Evolutionary conservation across 495 filamentous ascomycete genomes (phyloP), one percentile per base, ranked within the genome.

Genomic region (Tuber borchii): DNA sequence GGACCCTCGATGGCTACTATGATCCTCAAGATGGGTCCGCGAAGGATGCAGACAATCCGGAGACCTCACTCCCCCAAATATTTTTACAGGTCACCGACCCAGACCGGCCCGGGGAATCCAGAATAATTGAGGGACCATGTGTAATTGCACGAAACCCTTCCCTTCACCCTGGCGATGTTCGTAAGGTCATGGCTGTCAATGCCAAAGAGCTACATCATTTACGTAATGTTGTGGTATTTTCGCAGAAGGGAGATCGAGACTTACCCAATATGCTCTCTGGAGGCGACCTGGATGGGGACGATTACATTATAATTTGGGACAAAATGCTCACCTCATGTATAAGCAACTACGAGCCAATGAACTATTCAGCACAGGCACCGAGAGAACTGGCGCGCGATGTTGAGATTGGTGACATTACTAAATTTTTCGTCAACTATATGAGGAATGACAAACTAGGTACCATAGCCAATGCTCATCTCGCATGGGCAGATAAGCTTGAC

Each of bases 251-350:
- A 0, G 94, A 98, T 83, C 87, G 91, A 56, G 93, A 94, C 78
- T 84, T 99, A 40, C 88, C 93, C 12, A 92, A 91, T 76, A 98
- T 98, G 95, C 95, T 94, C 78, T 97, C 95, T 9, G 95, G 95
- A 3, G 96, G 95, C 8, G 95, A 99, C 83, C 86, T 99, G 4
- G 95, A 99, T 84, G 95, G 95, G 0, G 95, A 99, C 79, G 96
- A 98, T 82, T 99, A 92, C 81, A 88, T 97, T 39, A 91, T 98
- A 31, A 92, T 97, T 48, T 99, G 95, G 95, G 94, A 99, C 79
- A 80, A 86, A 46, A 88, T 91, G 69, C 86, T 99, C 8, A 68
- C 74, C 0, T 73, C 45, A 42, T 69, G 75, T 20, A 85, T 91
- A 70, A 93, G 90, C 88, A 91, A 93, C 75, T 84, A 88, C 46